Evolutionary conservation across 2,329 filamentous ascomycete species (phyloP).

Genomic region (Cladosporium sp.): DNA sequence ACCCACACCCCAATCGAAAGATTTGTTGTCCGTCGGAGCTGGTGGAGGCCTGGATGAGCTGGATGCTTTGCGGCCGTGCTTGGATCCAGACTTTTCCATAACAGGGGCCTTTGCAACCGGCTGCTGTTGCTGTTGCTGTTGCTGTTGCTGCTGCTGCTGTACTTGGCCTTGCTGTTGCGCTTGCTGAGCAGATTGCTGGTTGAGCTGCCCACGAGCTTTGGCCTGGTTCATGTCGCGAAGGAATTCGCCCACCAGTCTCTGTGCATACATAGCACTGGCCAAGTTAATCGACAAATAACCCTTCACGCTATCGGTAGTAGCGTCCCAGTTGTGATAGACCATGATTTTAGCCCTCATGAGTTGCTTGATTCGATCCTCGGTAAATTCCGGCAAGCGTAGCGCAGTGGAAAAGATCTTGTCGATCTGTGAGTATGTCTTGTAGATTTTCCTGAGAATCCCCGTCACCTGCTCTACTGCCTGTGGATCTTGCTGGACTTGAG

Average conservation of each 20-base stretch:
- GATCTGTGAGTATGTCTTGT: slow-evolving; percentile 28
- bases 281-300: slow-evolving; percentile 31
- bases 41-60: slow-evolving; percentile 31
- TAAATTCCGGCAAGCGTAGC: slow-evolving; percentile 22
- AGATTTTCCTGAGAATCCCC: slow-evolving; percentile 30
- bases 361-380: slow-evolving; percentile 27
- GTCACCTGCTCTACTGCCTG: slow-evolving; percentile 24
- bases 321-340: slow-evolving; percentile 30
- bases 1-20: slow-evolving; percentile 33
- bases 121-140: slow-evolving; percentile 19
- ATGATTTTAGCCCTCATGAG: slow-evolving; percentile 31
- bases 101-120: not conserved
- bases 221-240: slow-evolving; percentile 31
- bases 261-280: slow-evolving; percentile 26
- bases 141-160: slow-evolving; percentile 20
- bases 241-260: slow-evolving; percentile 27
- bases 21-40: slow-evolving; percentile 37
- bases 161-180: slow-evolving; percentile 18
- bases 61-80: slow-evolving; percentile 27
- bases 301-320: slow-evolving; percentile 29
- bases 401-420: slow-evolving; percentile 27
- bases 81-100: slow-evolving; percentile 25
- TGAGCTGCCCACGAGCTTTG: slow-evolving; percentile 25
- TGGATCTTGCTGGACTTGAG: slow-evolving; percentile 27
- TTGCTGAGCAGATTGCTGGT: slow-evolving; percentile 20